Evolutionary conservation across 2,329 filamentous ascomycete genomes (phyloP).

Genomic region (Fusarium neocosmosporiellum): DNA sequence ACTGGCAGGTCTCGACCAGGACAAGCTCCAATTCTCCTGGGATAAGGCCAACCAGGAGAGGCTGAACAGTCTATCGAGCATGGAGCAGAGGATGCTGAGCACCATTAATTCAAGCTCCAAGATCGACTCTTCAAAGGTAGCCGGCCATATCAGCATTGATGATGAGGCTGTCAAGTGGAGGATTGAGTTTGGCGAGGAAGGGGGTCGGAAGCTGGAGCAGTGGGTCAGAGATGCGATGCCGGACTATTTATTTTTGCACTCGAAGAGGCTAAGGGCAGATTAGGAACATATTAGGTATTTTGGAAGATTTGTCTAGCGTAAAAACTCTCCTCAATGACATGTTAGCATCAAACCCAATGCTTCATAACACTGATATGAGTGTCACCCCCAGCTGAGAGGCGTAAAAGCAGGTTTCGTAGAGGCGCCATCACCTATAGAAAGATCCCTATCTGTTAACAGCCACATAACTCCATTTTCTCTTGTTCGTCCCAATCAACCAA

Average conservation of each 20-base stretch:
- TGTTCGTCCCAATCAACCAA: too few relatives aligned
- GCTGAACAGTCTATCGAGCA: neutral
- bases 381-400: neutral
- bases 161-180: slow-evolving; percentile 31
- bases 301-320: neutral
- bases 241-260: slow-evolving; percentile 28
- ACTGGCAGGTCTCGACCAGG: slow-evolving; percentile 21
- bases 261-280: slow-evolving; percentile 16
- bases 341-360: neutral
- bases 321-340: neutral
- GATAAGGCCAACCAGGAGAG: slow-evolving; percentile 1
- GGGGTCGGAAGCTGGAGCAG: slow-evolving; percentile 20
- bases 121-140: slow-evolving; percentile 19
- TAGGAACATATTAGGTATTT: neutral
- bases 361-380: neutral
- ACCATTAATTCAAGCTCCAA: slow-evolving; percentile 28
- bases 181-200: slow-evolving; percentile 28
- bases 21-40: slow-evolving; percentile 24
- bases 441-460: too few relatives aligned
- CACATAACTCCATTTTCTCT: too few relatives aligned
- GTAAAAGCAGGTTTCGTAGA: neutral
- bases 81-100: slow-evolving; percentile 27
- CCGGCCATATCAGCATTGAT: slow-evolving; percentile 22
- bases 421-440: too few relatives aligned
- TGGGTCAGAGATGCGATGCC: slow-evolving; percentile 30